Evolutionary conservation across 306 rosid genomes (phyloP), one percentile per base, ranked within the genome.

Genomic region (Lathyrus tuberosus): DNA sequence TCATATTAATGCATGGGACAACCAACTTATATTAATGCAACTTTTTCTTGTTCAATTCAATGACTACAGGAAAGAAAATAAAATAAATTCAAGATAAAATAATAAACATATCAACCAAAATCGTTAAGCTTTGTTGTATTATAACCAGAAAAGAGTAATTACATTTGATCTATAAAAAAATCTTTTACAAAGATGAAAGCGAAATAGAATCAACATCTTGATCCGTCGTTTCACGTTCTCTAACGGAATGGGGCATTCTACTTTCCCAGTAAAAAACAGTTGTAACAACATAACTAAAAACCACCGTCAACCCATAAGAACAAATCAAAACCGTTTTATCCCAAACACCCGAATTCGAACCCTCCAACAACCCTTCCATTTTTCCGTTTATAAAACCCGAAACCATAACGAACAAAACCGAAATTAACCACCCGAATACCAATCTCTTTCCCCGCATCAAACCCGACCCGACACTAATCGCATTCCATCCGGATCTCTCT

Each of bases 201-300:
- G 14, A 43, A 51, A 51, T 17, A 14, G 52, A 10, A 13, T 15
- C 58, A 6, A 51, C 54, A 15, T 13, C 10, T 7, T 24, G 44
- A 6, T 16, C 30, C 0, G 3, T 10, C 2, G 14, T 0, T 7
- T 72, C 33, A 0, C 10, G 17, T 41, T 75, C 78, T 31, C 68
- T 79, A 30, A 42, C 38, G 4, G 52, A 75, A 11, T 69, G 75
- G 35, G 79, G 67, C 52, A 65, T 84, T 26, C 85, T 70, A 51
- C 89, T 58, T 12, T 89, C 94, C 70, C 84, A 91, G 79, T 91
- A 89, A 65, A 89, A 89, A 47, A 89, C 88, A 2, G 93, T 38
- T 18, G 84, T 84, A 72, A 87, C 82, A 1, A 89, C 80, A 16
- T 84, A 89, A 20, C 97, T 83, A 40, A 60, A 72, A 1, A 85